Percentiles rank a stretch among this genome's conserved stretches.
phyloP scores from a whole-genome alignment of 1,139 yeast genomes.

The Arxiozyma heterogenica region DNA sequence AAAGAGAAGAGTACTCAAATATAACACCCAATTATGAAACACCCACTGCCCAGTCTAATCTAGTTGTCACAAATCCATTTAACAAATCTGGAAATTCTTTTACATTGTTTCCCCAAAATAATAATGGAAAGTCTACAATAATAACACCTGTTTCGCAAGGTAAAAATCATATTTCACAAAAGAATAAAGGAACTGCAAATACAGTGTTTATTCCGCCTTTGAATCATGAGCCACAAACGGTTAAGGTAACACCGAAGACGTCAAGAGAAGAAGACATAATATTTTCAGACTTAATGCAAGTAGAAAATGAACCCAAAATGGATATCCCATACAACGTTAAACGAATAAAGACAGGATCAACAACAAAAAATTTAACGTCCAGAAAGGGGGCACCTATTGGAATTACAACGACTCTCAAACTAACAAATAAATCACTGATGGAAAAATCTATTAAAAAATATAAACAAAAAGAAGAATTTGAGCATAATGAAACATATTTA shows the following conservation, averaged over 20 bases:
- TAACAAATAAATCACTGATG: not conserved
- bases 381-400: not conserved
- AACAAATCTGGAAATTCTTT: conserved; percentile 1
- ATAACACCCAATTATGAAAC: not conserved
- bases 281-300: not conserved
- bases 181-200: not conserved
- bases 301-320: not conserved
- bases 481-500: not conserved
- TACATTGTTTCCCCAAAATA: conserved; percentile 2
- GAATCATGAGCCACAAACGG: not conserved
- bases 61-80: not conserved
- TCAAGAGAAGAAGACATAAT: conserved; percentile 3
- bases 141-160: conserved; percentile 1
- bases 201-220: not conserved
- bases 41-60: not conserved
- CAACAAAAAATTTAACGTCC: not conserved
- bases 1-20: not conserved
- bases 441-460: conserved; percentile 2
- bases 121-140: not conserved
- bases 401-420: conserved; percentile 1
- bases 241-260: not conserved
- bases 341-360: not conserved
- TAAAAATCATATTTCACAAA: not conserved
- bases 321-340: not conserved
- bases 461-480: not conserved